Evolutionary conservation across 306 rosid species (phyloP).

Genomic region (Corylus avellana): DNA sequence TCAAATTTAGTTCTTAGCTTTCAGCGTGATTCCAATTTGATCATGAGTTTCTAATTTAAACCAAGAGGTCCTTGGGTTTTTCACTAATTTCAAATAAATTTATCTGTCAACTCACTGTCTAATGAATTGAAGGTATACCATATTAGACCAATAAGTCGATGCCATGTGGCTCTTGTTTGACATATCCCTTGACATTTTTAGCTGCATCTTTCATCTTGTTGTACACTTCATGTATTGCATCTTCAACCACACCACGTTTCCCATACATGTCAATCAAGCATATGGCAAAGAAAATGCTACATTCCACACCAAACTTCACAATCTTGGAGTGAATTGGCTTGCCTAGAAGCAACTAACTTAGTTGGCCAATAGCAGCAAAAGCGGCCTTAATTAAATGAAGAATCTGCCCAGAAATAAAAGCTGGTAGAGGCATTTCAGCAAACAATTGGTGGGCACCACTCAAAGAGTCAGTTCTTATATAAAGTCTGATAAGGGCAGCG

Average conservation of each 20-base stretch:
- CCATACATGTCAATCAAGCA: constrained; percentile 85
- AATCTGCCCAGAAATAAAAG: constrained; percentile 64
- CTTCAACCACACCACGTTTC: constrained; percentile 56
- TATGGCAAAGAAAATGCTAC: constrained; percentile 46
- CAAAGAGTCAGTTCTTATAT: constrained; percentile 27
- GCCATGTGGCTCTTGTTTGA: no score
- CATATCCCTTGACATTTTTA: no score
- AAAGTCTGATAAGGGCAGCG: constrained; percentile 41
- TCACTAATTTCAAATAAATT: no score
- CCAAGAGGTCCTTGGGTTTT: no score
- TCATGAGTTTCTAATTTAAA: no score
- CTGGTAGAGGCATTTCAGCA: constrained; percentile 53
- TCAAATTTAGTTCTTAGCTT: no score
- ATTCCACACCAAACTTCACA: constrained; percentile 46
- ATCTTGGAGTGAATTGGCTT: constrained; percentile 56
- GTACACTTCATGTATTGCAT: constrained; percentile 33
- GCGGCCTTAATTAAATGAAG: constrained; percentile 56
- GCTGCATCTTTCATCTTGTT: constrained; percentile 19
- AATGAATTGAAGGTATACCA: no score
- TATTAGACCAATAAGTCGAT: no score
- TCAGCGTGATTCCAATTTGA: no score
- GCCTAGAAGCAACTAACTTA: constrained; percentile 46
- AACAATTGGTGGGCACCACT: constrained; percentile 47
- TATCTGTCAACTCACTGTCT: no score
- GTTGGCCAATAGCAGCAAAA: constrained; percentile 54